Evolutionary conservation across 1,139 yeast genomes (phyloP).

Genomic region (Geotrichum armillariae): DNA sequence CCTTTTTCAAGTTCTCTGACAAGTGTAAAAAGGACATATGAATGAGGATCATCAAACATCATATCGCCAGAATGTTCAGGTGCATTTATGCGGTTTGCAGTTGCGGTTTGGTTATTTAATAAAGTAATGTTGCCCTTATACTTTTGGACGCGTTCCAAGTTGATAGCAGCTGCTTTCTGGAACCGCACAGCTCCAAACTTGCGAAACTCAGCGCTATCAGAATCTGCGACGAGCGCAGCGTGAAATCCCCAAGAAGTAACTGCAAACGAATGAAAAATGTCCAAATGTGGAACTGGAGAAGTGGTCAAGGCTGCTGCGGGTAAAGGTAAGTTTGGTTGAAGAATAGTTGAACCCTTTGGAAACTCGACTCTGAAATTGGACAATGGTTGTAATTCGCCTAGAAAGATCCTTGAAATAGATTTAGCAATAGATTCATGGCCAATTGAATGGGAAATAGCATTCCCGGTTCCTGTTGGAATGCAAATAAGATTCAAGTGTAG

Average conservation of each 20-base stretch:
- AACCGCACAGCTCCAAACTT: slow-evolving; percentile 67
- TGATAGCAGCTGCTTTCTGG: slow-evolving; percentile 60
- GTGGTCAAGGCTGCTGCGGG: slow-evolving; percentile 9
- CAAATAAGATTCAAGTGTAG: slow-evolving; percentile 44
- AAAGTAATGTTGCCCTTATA: slow-evolving; percentile 48
- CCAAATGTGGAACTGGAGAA: not conserved
- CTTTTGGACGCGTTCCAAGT: slow-evolving; percentile 50
- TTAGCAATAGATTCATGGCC: slow-evolving; percentile 47
- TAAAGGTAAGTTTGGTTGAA: slow-evolving; percentile 22
- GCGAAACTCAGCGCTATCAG: slow-evolving; percentile 68
- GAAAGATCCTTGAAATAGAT: slow-evolving; percentile 47
- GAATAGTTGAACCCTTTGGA: slow-evolving; percentile 46
- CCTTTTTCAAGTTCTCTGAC: slow-evolving; percentile 64
- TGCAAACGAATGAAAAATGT: slow-evolving; percentile 38
- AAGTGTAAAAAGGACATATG: slow-evolving; percentile 68
- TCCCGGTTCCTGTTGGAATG: slow-evolving; percentile 86
- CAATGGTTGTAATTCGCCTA: slow-evolving; percentile 43
- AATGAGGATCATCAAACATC: slow-evolving; percentile 48
- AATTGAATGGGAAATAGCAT: slow-evolving; percentile 64
- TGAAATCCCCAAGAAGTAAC: slow-evolving; percentile 87
- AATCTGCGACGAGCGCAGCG: slow-evolving; percentile 78
- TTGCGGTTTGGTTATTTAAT: slow-evolving; percentile 23
- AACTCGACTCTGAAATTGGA: slow-evolving; percentile 56
- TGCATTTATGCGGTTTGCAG: slow-evolving; percentile 4
- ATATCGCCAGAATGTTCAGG: slow-evolving; percentile 1